phyloP scores from a whole-genome alignment of 129 eudicot species.

The Flaveria bidentis region DNA sequence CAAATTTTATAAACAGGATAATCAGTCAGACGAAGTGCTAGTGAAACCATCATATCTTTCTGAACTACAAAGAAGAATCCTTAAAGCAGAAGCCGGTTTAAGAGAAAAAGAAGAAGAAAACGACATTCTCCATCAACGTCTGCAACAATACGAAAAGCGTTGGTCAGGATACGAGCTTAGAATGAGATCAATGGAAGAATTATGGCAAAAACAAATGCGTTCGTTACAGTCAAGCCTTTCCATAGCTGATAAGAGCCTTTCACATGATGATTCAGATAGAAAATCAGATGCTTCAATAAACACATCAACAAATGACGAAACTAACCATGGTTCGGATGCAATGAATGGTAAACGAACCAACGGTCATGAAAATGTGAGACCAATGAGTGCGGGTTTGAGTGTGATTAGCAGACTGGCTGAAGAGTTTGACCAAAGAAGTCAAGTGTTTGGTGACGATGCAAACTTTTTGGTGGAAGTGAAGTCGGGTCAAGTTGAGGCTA shows the following conservation, averaged over 20 bases:
- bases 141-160: conserved; percentile 68
- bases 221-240: conserved; percentile 89
- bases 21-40: conserved; percentile 66
- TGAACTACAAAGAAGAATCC: conserved; percentile 66
- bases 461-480: conserved; percentile 90
- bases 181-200: conserved; percentile 89
- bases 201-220: conserved; percentile 91
- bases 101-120: conserved; percentile 80
- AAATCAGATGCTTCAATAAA: conserved; percentile 73
- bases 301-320: conserved; percentile 42
- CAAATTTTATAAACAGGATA: conserved; percentile 50
- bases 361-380: conserved; percentile 46
- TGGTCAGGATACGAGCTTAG: conserved; percentile 79
- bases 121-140: conserved; percentile 63
- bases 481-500: conserved; percentile 76
- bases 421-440: conserved; percentile 89
- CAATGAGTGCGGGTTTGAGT: conserved; percentile 73
- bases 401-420: conserved; percentile 80
- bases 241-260: conserved; percentile 79
- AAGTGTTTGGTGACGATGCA: conserved; percentile 85
- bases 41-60: conserved; percentile 87
- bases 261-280: conserved; percentile 57
- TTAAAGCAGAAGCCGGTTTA: conserved; percentile 71
- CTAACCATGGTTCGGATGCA: conserved; percentile 43
- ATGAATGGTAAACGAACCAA: conserved; percentile 40